Percentiles rank a stretch among this genome's conserved stretches.
phyloP scores from a whole-genome alignment of 495 filamentous ascomycete genomes.

The Oleoguttula mirabilis region DNA sequence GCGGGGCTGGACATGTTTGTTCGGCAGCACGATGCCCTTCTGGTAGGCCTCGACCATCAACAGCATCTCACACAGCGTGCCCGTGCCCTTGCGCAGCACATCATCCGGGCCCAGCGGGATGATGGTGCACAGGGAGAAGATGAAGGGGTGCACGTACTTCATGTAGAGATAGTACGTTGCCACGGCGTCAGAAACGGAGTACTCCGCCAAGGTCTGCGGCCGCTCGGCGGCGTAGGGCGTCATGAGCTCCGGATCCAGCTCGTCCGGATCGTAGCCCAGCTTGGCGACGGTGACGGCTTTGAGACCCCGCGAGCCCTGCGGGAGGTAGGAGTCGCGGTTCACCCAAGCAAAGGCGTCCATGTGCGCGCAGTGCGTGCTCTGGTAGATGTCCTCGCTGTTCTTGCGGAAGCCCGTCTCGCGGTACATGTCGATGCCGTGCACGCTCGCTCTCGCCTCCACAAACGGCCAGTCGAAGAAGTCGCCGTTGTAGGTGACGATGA shows the following conservation, averaged over 20 bases:
- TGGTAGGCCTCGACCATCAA: slow-evolving; percentile 97
- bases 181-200: slow-evolving; percentile 97
- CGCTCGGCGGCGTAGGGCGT: slow-evolving; percentile 77
- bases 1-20: slow-evolving; percentile 84
- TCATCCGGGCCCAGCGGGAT: slow-evolving; percentile 88
- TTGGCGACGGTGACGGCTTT: slow-evolving; percentile 98
- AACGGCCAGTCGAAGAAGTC: slow-evolving; percentile 99
- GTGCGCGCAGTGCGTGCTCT: slow-evolving; percentile 87
- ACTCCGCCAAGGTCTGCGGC: slow-evolving; percentile 88
- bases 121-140: slow-evolving; percentile 96
- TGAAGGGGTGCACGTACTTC: slow-evolving; percentile 99
- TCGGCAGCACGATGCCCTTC: slow-evolving; percentile 82
- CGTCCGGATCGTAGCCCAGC: slow-evolving; percentile 95
- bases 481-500: slow-evolving; percentile 99
- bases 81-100: slow-evolving; percentile 86
- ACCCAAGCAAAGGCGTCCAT: slow-evolving; percentile 99
- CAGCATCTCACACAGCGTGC: slow-evolving; percentile 96
- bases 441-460: slow-evolving; percentile 82
- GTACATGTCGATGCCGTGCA: slow-evolving; percentile 98
- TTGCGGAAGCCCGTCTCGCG: slow-evolving; percentile 92
- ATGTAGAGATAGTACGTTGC: slow-evolving; percentile 99
- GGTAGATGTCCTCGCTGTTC: slow-evolving; percentile 90
- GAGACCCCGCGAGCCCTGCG: slow-evolving; percentile 90
- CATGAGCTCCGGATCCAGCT: slow-evolving; percentile 97
- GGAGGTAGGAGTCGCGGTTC: slow-evolving; percentile 94